Evolutionary conservation across 2,329 filamentous ascomycete genomes (phyloP).

Genomic region (Trichoderma sp.): DNA sequence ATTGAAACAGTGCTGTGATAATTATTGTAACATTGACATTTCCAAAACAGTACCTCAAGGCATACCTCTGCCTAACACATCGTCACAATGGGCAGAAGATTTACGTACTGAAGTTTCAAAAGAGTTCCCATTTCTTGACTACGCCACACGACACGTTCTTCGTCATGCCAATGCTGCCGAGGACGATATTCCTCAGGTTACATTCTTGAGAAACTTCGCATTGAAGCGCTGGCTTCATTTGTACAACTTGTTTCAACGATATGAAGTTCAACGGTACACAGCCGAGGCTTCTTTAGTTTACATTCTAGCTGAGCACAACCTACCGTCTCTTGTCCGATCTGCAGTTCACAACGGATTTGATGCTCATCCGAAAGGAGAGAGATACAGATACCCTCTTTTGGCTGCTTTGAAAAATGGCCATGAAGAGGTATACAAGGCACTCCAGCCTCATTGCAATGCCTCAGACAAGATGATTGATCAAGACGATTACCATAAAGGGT

Average conservation of each 20-base stretch:
- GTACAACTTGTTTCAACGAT: neutral
- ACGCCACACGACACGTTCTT: neutral
- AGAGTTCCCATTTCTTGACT: neutral
- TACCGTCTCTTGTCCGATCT: neutral
- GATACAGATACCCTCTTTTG: neutral
- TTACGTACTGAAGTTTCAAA: neutral
- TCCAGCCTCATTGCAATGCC: neutral
- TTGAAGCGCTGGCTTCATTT: neutral
- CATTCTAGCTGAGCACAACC: neutral
- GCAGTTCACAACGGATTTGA: neutral
- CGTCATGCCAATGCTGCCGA: neutral
- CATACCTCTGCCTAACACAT: neutral
- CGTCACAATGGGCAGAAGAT: neutral
- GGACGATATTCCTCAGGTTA: neutral
- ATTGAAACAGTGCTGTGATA: neutral
- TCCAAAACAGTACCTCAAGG: neutral
- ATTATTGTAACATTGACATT: neutral
- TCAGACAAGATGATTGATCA: neutral
- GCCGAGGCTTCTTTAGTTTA: neutral
- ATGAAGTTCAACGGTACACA: neutral
- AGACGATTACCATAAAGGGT: neutral
- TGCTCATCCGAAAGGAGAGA: neutral
- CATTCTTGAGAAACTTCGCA: neutral
- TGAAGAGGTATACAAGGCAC: neutral
- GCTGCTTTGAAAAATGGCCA: neutral